Evolutionary conservation across 441 rosid genomes (phyloP), one percentile per base, ranked within the genome.

Genomic region (Melastoma candidum): DNA sequence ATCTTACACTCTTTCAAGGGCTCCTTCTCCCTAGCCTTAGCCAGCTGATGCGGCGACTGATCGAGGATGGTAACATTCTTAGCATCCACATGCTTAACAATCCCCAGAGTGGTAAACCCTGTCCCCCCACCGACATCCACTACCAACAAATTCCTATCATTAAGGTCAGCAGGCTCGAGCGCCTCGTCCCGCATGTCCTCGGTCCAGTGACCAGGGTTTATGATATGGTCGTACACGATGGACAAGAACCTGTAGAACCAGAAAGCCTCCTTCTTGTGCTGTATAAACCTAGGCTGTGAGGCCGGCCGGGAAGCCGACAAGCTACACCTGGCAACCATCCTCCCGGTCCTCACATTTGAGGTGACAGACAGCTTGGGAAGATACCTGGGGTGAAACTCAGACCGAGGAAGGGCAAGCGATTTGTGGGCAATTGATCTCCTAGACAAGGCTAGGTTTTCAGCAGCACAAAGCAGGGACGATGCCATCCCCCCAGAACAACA

Each of bases 101-200:
- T 90, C 1, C 96, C 97, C 64, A 90, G 57, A 55, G 96, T 90
- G 41, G 97, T 81, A 71, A 90, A 90, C 46, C 97, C 97, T 56
- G 96, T 87, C 11, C 97, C 97, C 22, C 96, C 97, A 12, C 96
- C 96, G 8, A 84, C 97, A 74, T 90, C 96, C 13, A 83, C 95
- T 10, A 90, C 90, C 0, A 84, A n/a, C 96, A 84, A 65, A 54
- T 77, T 70, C 54, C 86, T 74, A 64, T 73, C 62, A 63, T 57
- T 68, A 48, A 90, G 89, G 72, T 87, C 97, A 46, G 96, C 96
- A 4, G 92, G 97, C 81, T 88, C 95, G 2, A 88, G 90, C 1
- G 98, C 98, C 12, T 81, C 92, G 50, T 85, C 97, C 57, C 98
- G 74, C 98, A 92, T 92, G 57, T 85, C 95, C 74, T 92, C 95